Evolutionary conservation across 177 flowering plant species (phyloP).

Genomic region (Vitis hybrid): DNA sequence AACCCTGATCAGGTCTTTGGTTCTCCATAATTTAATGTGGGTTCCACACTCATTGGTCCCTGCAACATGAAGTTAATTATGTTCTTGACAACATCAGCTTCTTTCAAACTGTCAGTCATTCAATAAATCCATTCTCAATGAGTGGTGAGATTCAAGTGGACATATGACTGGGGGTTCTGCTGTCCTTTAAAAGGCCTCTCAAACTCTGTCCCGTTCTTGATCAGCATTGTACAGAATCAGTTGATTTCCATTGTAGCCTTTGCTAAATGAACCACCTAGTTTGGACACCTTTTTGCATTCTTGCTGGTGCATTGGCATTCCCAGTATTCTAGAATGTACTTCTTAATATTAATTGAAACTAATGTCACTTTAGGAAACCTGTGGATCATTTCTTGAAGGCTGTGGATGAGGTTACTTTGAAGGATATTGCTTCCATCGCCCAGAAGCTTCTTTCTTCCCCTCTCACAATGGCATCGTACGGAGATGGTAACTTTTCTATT

Average conservation of each 20-base stretch:
- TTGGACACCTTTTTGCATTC: too few species aligned
- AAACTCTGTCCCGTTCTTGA: not conserved
- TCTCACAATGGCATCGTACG: constrained; percentile 72
- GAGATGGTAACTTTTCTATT: constrained; percentile 50
- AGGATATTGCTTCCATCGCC: constrained; percentile 48
- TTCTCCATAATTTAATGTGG: not conserved
- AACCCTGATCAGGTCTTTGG: not conserved
- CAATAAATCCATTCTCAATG: not conserved
- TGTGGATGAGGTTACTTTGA: constrained; percentile 46
- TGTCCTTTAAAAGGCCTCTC: not conserved
- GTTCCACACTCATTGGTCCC: not conserved
- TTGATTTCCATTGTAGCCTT: not conserved
- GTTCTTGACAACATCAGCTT: not conserved
- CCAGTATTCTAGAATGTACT: not conserved
- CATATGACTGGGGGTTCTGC: not conserved
- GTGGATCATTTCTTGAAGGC: constrained; percentile 59
- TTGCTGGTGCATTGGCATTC: not conserved
- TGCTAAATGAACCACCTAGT: too few species aligned
- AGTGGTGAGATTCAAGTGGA: not conserved
- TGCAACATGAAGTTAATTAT: not conserved
- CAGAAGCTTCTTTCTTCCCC: constrained; percentile 61
- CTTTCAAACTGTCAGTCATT: not conserved
- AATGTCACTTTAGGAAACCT: constrained; percentile 47
- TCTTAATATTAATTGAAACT: not conserved
- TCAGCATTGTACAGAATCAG: not conserved